phyloP scores from a whole-genome alignment of 768 basidiomycete genomes.

The Lactarius hatsudake region DNA sequence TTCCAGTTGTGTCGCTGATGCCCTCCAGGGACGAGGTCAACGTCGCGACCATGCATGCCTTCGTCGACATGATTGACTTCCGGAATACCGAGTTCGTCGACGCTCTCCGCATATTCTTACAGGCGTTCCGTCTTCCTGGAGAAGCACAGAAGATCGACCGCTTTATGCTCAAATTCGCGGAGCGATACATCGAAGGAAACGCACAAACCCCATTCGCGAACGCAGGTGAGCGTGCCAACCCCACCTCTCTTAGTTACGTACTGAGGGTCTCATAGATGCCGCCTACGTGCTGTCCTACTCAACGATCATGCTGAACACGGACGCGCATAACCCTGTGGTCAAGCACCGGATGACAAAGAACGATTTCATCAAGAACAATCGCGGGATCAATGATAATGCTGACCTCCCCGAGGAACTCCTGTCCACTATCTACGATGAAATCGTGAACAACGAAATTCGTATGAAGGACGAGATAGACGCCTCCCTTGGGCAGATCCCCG shows the following conservation, averaged over 20 bases:
- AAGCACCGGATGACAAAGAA: slow-evolving; percentile 91
- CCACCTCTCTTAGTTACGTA: background rate
- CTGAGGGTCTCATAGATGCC: slow-evolving; percentile 54
- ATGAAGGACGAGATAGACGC: slow-evolving; percentile 97
- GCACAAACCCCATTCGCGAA: slow-evolving; percentile 84
- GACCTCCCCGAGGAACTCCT: slow-evolving; percentile 88
- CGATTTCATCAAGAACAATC: slow-evolving; percentile 93
- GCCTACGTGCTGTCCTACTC: slow-evolving; percentile 96
- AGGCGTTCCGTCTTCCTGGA: slow-evolving; percentile 94
- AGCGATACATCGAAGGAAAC: slow-evolving; percentile 91
- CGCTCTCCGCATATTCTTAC: slow-evolving; percentile 85
- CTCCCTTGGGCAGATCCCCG: slow-evolving; percentile 38
- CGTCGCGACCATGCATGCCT: slow-evolving; percentile 94
- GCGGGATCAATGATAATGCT: slow-evolving; percentile 89
- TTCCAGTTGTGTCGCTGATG: background rate
- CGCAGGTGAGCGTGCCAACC: slow-evolving; percentile 61
- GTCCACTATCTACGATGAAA: slow-evolving; percentile 82
- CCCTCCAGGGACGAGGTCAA: slow-evolving; percentile 75
- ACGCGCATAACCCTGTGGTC: slow-evolving; percentile 92
- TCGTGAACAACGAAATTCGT: slow-evolving; percentile 86
- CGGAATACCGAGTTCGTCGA: slow-evolving; percentile 78
- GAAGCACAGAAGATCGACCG: slow-evolving; percentile 99
- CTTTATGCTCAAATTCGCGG: slow-evolving; percentile 98
- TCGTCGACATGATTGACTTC: slow-evolving; percentile 92
- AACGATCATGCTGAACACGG: slow-evolving; percentile 94